Percentiles rank a stretch among this genome's conserved stretches.
These are phyloP conservation scores for Fusarium secorum DNA, from an alignment of 2,329 filamentous ascomycete species.

Conservation along the genomic window DNA sequence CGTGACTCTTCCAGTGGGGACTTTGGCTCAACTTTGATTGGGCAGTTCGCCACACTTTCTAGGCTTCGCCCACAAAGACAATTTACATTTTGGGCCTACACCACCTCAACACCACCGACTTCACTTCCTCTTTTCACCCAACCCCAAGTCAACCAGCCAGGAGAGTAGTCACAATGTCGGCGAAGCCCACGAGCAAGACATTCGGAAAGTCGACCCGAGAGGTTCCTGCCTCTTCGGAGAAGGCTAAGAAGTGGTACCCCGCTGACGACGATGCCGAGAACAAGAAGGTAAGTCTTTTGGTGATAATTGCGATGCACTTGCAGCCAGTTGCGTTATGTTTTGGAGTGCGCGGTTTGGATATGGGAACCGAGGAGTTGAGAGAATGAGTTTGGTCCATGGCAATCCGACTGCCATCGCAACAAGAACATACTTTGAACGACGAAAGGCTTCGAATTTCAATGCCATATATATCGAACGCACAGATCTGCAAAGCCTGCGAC, in stretches of 20 bases:
- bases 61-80: slow-evolving; percentile 47
- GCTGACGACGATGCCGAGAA: slow-evolving; percentile 87
- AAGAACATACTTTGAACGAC: slow-evolving; percentile 11
- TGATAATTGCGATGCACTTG: slow-evolving; percentile 37
- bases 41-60: not conserved
- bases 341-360: slow-evolving; percentile 6
- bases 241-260: slow-evolving; percentile 99
- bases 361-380: slow-evolving; percentile 21
- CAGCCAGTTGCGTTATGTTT: slow-evolving; percentile 21
- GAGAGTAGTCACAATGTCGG: slow-evolving; percentile 73
- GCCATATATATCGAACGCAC: slow-evolving; percentile 25
- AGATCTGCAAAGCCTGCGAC: slow-evolving; percentile 12
- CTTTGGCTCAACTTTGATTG: not conserved
- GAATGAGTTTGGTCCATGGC: slow-evolving; percentile 10
- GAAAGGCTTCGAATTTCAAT: slow-evolving; percentile 22
- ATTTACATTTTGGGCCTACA: slow-evolving; percentile 51
- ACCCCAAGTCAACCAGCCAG: slow-evolving; percentile 52
- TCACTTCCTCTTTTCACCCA: slow-evolving; percentile 48
- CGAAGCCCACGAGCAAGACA: slow-evolving; percentile 85
- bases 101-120: slow-evolving; percentile 47
- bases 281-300: slow-evolving; percentile 84
- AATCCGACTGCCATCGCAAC: slow-evolving; percentile 17
- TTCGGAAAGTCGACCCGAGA: slow-evolving; percentile 96
- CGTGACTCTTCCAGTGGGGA: not conserved
- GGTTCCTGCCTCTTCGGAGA: slow-evolving; percentile 85